These are phyloP conservation scores for Saccharomycopsis sp. DNA, from an alignment of 805 yeast species.

Conservation along the genomic window DNA sequence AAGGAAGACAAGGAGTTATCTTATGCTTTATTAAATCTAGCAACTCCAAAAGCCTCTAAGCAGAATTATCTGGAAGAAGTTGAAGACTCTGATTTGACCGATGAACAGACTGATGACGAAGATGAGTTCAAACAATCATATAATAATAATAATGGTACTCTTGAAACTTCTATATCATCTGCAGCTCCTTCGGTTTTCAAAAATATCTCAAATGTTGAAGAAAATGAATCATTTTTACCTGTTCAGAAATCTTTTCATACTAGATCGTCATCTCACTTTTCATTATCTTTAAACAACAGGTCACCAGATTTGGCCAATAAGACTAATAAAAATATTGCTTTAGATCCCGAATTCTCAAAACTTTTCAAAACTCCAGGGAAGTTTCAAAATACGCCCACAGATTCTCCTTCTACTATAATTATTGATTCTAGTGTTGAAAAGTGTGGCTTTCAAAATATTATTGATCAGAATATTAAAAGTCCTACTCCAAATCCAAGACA, in stretches of 20 bases:
- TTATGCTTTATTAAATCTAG: background rate
- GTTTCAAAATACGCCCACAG: background rate
- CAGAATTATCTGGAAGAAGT: background rate
- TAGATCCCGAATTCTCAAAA: background rate
- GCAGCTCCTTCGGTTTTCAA: background rate
- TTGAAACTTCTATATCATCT: background rate
- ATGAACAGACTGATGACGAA: background rate
- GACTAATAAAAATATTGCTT: background rate
- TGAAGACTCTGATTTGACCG: background rate
- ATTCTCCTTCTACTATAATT: slow-evolving; percentile 14
- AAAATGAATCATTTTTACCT: background rate
- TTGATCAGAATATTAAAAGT: background rate
- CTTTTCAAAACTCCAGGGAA: background rate
- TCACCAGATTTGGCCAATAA: too few species aligned
- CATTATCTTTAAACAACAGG: too few species aligned
- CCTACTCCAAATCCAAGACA: slow-evolving; percentile 7
- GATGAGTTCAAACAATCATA: background rate
- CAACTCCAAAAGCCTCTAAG: background rate
- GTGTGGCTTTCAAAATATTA: background rate
- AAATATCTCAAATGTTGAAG: background rate
- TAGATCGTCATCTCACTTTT: too few species aligned
- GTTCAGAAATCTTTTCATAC: background rate
- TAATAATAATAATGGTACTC: background rate
- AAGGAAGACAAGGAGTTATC: background rate
- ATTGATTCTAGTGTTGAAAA: slow-evolving; percentile 10